These are phyloP conservation scores for Populus pruinosa DNA, from an alignment of 345 rosid genomes.

Conservation along the genomic window DNA sequence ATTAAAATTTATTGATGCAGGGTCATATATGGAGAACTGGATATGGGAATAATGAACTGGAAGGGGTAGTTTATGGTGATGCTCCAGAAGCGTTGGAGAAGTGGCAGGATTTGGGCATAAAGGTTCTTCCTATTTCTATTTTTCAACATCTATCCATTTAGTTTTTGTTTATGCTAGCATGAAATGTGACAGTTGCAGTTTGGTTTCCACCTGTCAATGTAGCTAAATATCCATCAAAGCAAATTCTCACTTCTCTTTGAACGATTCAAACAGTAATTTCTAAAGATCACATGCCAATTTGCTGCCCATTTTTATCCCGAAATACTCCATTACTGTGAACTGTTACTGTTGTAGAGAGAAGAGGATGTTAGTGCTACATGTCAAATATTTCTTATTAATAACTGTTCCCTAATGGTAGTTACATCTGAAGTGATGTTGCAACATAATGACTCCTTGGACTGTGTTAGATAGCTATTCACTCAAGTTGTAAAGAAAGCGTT, in stretches of 20 bases:
- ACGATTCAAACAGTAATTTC: background rate
- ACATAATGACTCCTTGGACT: background rate
- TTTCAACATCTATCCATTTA: background rate
- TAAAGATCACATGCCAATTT: background rate
- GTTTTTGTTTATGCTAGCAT: background rate
- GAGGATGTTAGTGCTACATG: background rate
- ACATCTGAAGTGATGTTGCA: background rate
- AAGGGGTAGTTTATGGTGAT: slow-evolving; percentile 79
- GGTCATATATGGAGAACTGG: slow-evolving; percentile 99
- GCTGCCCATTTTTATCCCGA: background rate
- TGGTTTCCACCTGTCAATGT: background rate
- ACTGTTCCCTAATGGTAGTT: background rate
- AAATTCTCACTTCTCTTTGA: background rate
- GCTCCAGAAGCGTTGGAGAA: slow-evolving; percentile 78
- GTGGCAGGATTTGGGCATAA: slow-evolving; percentile 78
- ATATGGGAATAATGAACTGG: slow-evolving; percentile 62
- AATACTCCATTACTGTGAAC: background rate
- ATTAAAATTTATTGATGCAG: slow-evolving; percentile 34
- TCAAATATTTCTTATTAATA: background rate
- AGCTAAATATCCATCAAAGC: background rate
- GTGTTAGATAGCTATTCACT: background rate
- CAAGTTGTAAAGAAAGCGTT: background rate
- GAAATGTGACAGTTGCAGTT: background rate
- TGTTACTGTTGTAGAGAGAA: background rate
- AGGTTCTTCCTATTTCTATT: slow-evolving; percentile 40